These are phyloP conservation scores for Artemisia annua DNA, from an alignment of 129 eudicot species.

Conservation along the genomic window DNA sequence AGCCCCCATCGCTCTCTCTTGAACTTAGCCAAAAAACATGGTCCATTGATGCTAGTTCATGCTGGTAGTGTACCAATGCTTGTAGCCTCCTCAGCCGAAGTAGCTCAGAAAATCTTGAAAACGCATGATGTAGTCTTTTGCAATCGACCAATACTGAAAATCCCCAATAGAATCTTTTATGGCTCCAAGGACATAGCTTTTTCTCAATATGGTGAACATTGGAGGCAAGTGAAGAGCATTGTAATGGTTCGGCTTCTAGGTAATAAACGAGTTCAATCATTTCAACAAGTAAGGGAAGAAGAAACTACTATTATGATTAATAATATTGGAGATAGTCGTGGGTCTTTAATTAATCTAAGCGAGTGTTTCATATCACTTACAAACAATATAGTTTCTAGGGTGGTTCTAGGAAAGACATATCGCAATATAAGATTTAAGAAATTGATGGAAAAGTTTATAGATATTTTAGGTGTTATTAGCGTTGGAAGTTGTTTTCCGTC, in stretches of 20 bases:
- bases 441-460: not conserved
- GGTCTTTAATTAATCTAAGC: conserved; percentile 14
- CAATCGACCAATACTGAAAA: conserved; percentile 15
- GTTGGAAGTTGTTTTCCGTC: conserved; percentile 33
- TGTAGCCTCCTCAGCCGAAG: conserved; percentile 27
- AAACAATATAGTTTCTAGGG: conserved; percentile 27
- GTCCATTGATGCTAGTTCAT: conserved; percentile 34
- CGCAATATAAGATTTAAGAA: not conserved
- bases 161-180: not conserved
- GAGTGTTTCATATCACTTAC: not conserved
- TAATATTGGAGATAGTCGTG: conserved; percentile 16
- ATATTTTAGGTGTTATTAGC: not conserved
- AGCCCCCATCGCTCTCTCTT: conserved; percentile 33
- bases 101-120: conserved; percentile 35
- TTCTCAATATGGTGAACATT: conserved; percentile 35
- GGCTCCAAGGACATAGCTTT: conserved; percentile 22
- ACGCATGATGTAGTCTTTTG: conserved; percentile 30
- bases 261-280: conserved; percentile 28
- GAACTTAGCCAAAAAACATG: conserved; percentile 22
- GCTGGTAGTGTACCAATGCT: conserved; percentile 25
- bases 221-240: conserved; percentile 36
- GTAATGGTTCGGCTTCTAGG: conserved; percentile 26
- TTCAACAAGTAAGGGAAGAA: conserved; percentile 27
- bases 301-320: conserved; percentile 21
- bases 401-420: conserved; percentile 24